Base-by-base conservation (phyloP, 192 early-diverging fungal species). In the Chytriomyces sp. region DNA sequence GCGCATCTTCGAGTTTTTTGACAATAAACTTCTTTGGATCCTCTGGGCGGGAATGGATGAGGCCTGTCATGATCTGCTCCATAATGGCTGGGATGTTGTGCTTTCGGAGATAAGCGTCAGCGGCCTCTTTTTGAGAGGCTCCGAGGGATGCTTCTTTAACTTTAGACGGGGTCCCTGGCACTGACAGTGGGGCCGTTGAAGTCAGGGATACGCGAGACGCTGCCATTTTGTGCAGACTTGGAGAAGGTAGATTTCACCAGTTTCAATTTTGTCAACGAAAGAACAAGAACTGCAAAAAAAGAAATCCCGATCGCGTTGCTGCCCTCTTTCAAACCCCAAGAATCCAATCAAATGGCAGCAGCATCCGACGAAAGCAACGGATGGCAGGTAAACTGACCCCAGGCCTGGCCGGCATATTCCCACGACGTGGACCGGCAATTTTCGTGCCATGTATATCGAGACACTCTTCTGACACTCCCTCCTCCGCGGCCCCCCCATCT, bases 1-100 rank as follows among this genome's bases (percentile, higher is more conserved):
- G 62, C 67, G 84, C 83, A 57, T 82, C 81, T 67, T 87, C 82
- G 45, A 87, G 75, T 62, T 87, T 82, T 61, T 80, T 79, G 49
- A 77, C 77, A 78, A 87, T 81, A 48, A 80, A 80, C 43, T 81
- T 79, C 71, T 66, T 78, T 20, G 86, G 86, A 59, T 87, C 81
- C 28, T 78, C 83, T 35, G 85, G 85, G 48, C 79, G 69, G 57
- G 80, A 74, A 23, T 79, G 78, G 9, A 86, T 35, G 10, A 77
- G n/a, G 8, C 78, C 75, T 16, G 80, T 79, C 28, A 79, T 44
- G 5, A 86, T 74, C 26, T 80, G 78, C 49, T 83, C 80, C 8
- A 86, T 59, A 24, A 83, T 81, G 7, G 70, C 68, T 2, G 82
- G 78, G 24, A 86, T 83, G 16, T 74, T 67, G 69, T 86, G 82